Percentiles rank a stretch among this genome's conserved stretches.
phyloP scores from a whole-genome alignment of 768 basidiomycete species.

The Lactifluus hygrophoroides region DNA sequence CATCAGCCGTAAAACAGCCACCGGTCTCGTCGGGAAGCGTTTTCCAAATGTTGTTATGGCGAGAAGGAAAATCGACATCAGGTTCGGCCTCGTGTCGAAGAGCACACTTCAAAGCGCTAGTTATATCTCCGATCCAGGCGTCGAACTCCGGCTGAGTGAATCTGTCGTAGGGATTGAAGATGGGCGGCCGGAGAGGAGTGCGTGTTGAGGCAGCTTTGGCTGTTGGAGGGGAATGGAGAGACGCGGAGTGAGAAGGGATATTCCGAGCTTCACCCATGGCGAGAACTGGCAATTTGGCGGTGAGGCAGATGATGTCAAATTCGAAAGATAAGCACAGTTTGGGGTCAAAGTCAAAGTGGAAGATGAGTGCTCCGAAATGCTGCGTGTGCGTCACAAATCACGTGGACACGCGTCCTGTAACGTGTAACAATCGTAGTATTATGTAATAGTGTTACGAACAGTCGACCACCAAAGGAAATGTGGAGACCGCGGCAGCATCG shows the following conservation, averaged over 20 bases:
- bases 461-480: too few relatives aligned
- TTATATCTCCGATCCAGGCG: slow-evolving; percentile 60
- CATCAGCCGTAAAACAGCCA: slow-evolving; percentile 16
- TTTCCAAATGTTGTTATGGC: background rate
- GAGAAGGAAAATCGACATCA: slow-evolving; percentile 11
- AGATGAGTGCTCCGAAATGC: background rate
- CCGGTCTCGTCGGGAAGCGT: background rate
- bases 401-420: slow-evolving; percentile 12
- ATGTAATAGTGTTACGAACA: too few relatives aligned
- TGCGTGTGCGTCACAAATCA: slow-evolving; percentile 6
- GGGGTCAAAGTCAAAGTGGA: background rate
- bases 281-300: background rate
- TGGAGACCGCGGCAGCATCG: too few relatives aligned
- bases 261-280: slow-evolving; percentile 8
- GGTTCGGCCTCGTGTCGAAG: slow-evolving; percentile 37
- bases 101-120: slow-evolving; percentile 46
- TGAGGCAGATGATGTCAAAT: background rate
- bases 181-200: slow-evolving; percentile 36
- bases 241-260: background rate
- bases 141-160: slow-evolving; percentile 63
- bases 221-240: slow-evolving; percentile 1
- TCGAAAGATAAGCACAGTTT: background rate
- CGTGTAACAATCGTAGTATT: too few relatives aligned
- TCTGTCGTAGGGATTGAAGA: slow-evolving; percentile 66
- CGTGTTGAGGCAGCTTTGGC: background rate